Base-by-base conservation (phyloP, 345 rosid species). In the Eucalyptus brandiana region DNA sequence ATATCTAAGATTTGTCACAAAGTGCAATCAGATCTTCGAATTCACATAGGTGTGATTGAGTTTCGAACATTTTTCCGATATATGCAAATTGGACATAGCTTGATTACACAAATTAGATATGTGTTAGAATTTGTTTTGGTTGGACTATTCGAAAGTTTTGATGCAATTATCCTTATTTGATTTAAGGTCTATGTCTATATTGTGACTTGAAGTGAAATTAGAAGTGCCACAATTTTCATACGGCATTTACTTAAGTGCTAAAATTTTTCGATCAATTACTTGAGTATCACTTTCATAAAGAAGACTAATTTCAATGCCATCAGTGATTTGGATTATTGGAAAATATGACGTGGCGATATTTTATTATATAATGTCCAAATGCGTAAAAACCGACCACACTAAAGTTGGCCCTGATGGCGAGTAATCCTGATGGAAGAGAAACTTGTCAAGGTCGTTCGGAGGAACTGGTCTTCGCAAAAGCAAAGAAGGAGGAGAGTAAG, bases 331-430 rank as follows among this genome's bases (percentile, higher is more conserved):
- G 42, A 16, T 67, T 16, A 4, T 7, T 67, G 2, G 23, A 67
- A 65, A 15, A 65, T 65, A 7, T 6, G 42, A 34, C 1, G 2
- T 32, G 42, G 80, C 4, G 2, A 32, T 69, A 69, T 69, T 9
- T 17, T 11, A 69, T 69, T 32, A 34, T 72, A 19, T 34, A 72
- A 69, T 5, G 14, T 72, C 24, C 24, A 34, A 72, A 23, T 56
- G 62, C 3, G 3, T 56, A 10, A 56, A 56, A 56, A 56, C 6
- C 0, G 6, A 56, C 30, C 62, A 56, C 14, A 24, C 30, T 23
- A 98, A 98, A 3, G 99, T 98, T 5, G 96, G 99, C 9, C 98
- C 92, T 14, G 97, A 97, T 3, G 97, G 96, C 0, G 98, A 95
- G 93, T 97, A 97, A 90, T 98, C 99, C 91, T 95, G 97, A 87